Conservation (phyloP, 495 filamentous ascomycete genomes). For the Terfezia claveryi region DNA sequence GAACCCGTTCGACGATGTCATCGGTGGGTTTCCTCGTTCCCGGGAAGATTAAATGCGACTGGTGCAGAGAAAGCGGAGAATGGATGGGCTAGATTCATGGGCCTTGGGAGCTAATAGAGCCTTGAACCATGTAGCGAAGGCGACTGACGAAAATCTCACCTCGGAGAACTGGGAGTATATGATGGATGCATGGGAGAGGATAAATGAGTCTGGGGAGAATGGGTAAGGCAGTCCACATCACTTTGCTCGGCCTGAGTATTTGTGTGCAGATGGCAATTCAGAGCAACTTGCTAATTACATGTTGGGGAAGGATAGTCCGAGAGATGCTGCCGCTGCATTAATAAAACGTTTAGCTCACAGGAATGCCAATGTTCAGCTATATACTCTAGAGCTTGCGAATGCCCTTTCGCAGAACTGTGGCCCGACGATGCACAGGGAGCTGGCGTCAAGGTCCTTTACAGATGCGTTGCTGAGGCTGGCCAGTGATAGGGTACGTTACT, state of each 20-base stretch:
- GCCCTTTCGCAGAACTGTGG: slow-evolving; percentile 91
- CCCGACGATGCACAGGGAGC: slow-evolving; percentile 69
- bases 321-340: slow-evolving; percentile 80
- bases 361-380: slow-evolving; percentile 98
- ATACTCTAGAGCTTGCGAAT: slow-evolving; percentile 92
- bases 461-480: slow-evolving; percentile 82
- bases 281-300: slow-evolving; percentile 9
- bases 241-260: neutral
- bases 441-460: slow-evolving; percentile 86
- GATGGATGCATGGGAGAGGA: slow-evolving; percentile 94
- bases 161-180: slow-evolving; percentile 98
- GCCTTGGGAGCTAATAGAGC: neutral
- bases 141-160: slow-evolving; percentile 95
- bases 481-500: slow-evolving; percentile 44
- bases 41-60: neutral
- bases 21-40: slow-evolving; percentile 34
- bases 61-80: neutral
- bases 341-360: slow-evolving; percentile 92
- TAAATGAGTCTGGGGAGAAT: slow-evolving; percentile 35
- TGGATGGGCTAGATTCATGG: slow-evolving; percentile 3
- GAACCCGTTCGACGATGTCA: slow-evolving; percentile 61
- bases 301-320: slow-evolving; percentile 36
- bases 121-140: slow-evolving; percentile 47
- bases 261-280: neutral
- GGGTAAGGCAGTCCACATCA: slow-evolving; percentile 26